Base-by-base conservation (phyloP, 2,329 filamentous ascomycete species). In the Penicillium decumbens region DNA sequence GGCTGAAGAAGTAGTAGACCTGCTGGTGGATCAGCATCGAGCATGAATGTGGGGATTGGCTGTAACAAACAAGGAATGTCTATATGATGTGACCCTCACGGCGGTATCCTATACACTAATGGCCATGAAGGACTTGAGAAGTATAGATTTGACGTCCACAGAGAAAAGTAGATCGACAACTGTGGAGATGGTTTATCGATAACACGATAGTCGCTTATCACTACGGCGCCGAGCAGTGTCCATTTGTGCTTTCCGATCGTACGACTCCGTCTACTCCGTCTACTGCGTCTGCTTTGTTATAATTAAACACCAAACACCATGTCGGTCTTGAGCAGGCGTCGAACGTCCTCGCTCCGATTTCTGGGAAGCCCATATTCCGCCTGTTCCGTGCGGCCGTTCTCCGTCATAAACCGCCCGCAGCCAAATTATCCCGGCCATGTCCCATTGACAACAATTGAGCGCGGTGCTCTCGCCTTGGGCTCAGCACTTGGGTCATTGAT, bases 351-450 rank as follows among this genome's bases (percentile, higher is more conserved):
- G 38, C 45, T 56, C 33, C 57, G 60, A 10, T 50, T 41, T 38
- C 28, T 63, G 13, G 38, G 50, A 15, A 41, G 42, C 8, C 27
- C 55, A 18, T 44, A 43, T 32, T 35, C 49, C 13, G 46, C n/a
- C 20, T 43, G 45, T 39, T 29, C 47, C 41, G 40, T 62, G 35
- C 75, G 80, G 54, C 66, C 70, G 29, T 95, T 96, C 76, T 95
- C 91, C 38, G 82, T 89, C 55, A 81, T 95, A 61, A 87, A 87
- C 70, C 87, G 93, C 6, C 92, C 92, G 43, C 80, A 81, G 24
- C 88, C 90, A 49, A 93, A 88, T 63, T 97, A 97, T 74, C 84
- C 88, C 1, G 89, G 90, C 71, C 93, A 98, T 80, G 83, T 97
- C 28, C 93, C 92, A 30, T 80, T 98, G 47, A 95, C 87, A 6